Conservation (phyloP, 2,329 filamentous ascomycete species). For the Colletotrichum liaoningense region DNA sequence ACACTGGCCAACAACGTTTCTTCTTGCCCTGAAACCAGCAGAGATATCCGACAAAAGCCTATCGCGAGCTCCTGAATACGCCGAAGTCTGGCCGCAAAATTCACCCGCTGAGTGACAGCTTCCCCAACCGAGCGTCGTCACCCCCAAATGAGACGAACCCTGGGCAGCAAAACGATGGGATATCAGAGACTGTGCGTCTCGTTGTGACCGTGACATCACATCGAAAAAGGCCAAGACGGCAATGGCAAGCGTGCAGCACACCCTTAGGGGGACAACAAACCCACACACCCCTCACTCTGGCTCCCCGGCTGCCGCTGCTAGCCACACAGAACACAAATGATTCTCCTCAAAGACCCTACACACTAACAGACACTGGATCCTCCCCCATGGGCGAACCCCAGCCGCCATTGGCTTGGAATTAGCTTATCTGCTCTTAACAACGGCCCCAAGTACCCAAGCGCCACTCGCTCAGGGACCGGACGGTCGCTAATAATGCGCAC, state of each 20-base stretch:
- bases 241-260: background rate
- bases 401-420: background rate
- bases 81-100: constrained; percentile 10
- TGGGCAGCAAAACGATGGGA: background rate
- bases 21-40: background rate
- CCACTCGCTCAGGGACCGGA: background rate
- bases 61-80: background rate
- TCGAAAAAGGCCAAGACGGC: constrained; percentile 25
- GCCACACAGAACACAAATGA: constrained; percentile 1
- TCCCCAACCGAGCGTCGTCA: background rate
- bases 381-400: constrained; percentile 1
- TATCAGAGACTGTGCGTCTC: background rate
- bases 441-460: background rate
- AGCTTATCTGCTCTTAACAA: background rate
- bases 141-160: constrained; percentile 16
- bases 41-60: background rate
- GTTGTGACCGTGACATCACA: constrained; percentile 15
- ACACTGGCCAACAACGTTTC: background rate
- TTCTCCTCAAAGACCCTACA: background rate
- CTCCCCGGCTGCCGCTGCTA: background rate
- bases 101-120: background rate
- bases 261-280: background rate
- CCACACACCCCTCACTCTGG: background rate
- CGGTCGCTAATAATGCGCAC: background rate
- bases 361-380: background rate